phyloP scores from a whole-genome alignment of 2,329 filamentous ascomycete genomes.

The Colletotrichum eremochloae region DNA sequence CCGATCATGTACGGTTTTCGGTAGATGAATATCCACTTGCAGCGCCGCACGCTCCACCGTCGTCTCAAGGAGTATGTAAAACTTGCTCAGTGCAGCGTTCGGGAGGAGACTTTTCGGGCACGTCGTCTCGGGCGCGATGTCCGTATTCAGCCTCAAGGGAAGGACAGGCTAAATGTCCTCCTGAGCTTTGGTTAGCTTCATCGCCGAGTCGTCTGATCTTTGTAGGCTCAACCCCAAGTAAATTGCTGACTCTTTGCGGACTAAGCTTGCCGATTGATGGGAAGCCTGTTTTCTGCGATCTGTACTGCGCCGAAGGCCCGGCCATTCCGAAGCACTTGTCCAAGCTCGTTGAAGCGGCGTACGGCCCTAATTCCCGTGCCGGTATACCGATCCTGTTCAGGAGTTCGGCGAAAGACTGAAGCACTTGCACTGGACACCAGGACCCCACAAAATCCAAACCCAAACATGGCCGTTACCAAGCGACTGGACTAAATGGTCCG shows the following conservation, averaged over 20 bases:
- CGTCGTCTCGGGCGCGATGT: background rate
- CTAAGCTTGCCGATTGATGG: background rate
- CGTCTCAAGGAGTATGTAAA: constrained; percentile 23
- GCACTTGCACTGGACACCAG: background rate
- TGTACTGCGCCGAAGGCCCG: background rate
- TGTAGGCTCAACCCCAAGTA: background rate
- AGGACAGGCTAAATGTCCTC: background rate
- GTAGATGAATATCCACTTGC: constrained; percentile 22
- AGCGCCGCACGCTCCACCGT: constrained; percentile 3
- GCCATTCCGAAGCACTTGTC: background rate
- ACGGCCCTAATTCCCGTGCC: background rate
- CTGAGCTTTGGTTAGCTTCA: background rate
- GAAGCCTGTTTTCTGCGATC: background rate
- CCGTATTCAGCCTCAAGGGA: background rate
- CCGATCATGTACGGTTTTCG: constrained; percentile 29
- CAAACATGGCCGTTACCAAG: background rate
- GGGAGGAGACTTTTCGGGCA: background rate
- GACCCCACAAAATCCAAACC: background rate
- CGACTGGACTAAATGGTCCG: background rate
- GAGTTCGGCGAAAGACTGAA: background rate
- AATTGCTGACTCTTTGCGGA: background rate
- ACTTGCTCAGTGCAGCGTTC: constrained; percentile 24
- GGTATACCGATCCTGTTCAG: background rate
- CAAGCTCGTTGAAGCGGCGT: background rate
- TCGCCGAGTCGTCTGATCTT: background rate